phyloP scores from a whole-genome alignment of 192 early-diverging fungal genomes.

The Hyaloraphidium curvatum region DNA sequence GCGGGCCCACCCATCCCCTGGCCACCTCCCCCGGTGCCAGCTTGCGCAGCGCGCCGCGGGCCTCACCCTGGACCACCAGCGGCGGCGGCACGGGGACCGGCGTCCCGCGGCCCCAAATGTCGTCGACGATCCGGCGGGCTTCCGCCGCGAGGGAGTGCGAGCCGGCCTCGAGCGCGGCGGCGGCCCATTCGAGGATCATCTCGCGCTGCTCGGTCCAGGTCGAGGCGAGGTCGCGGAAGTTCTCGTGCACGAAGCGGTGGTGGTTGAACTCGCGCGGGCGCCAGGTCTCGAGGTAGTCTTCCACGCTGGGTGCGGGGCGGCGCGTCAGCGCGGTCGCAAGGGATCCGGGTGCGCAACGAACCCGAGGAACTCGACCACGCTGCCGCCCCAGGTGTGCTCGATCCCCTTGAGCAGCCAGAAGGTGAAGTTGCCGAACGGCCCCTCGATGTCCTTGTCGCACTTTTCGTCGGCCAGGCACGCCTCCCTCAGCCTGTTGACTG shows the following conservation, averaged over 20 bases:
- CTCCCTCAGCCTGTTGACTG: not conserved
- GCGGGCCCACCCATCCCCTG: no score
- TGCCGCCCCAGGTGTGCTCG: not conserved
- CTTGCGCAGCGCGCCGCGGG: no score
- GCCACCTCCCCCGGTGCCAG: no score
- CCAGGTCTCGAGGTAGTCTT: not conserved
- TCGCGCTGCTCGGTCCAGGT: constrained; percentile 1
- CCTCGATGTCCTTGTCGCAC: not conserved
- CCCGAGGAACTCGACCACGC: not conserved
- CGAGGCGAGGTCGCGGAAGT: not conserved
- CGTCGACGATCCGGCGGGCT: not conserved
- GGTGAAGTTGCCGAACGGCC: not conserved
- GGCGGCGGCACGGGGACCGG: no score
- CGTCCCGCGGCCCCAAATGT: not conserved
- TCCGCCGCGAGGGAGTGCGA: not conserved
- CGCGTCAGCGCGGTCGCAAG: not conserved
- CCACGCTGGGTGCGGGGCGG: not conserved
- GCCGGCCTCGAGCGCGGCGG: not conserved
- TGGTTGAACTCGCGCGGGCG: not conserved
- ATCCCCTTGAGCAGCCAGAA: not conserved
- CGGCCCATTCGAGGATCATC: constrained; percentile 1
- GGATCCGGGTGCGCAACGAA: not conserved
- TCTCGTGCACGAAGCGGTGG: not conserved
- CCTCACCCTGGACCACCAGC: no score
- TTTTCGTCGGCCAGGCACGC: not conserved